A percentile compares a stretch with the other conserved stretches of the same genome.
Evolutionary conservation across 2,329 filamentous ascomycete genomes (phyloP).

Genomic region (Zasmidium citrigriseum): DNA sequence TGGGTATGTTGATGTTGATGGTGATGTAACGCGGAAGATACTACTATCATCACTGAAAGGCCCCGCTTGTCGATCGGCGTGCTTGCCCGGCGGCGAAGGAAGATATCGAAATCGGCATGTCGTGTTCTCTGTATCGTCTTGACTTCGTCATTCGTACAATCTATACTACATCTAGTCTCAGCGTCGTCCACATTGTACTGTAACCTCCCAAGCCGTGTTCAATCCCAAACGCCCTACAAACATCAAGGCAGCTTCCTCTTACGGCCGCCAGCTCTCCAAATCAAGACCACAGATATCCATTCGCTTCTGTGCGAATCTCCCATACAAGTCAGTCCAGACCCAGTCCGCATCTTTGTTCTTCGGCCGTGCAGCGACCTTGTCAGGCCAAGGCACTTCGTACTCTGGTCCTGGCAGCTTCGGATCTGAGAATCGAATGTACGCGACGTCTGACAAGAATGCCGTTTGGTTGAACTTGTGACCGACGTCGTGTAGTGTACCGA

Average conservation of each 20-base stretch:
- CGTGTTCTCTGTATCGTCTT: neutral
- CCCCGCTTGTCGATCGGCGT: neutral
- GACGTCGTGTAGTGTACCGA: slow-evolving; percentile 33
- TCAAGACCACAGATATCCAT: slow-evolving; percentile 57
- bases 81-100: neutral
- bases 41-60: neutral
- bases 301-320: slow-evolving; percentile 49
- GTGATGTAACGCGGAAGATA: neutral
- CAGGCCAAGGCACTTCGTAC: slow-evolving; percentile 49
- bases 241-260: neutral
- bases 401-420: slow-evolving; percentile 53
- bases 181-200: neutral
- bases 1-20: neutral
- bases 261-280: slow-evolving; percentile 44
- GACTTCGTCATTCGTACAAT: neutral
- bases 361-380: slow-evolving; percentile 45
- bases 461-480: slow-evolving; percentile 46
- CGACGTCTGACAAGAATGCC: slow-evolving; percentile 43
- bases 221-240: neutral
- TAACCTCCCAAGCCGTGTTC: no score
- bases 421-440: slow-evolving; percentile 50
- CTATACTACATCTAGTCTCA: neutral
- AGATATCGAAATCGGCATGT: no score
- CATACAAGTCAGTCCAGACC: slow-evolving; percentile 53
- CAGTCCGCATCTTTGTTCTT: slow-evolving; percentile 47